Conservation (phyloP, 2,329 filamentous ascomycete species). For the Fragosphaeria purpurea region DNA sequence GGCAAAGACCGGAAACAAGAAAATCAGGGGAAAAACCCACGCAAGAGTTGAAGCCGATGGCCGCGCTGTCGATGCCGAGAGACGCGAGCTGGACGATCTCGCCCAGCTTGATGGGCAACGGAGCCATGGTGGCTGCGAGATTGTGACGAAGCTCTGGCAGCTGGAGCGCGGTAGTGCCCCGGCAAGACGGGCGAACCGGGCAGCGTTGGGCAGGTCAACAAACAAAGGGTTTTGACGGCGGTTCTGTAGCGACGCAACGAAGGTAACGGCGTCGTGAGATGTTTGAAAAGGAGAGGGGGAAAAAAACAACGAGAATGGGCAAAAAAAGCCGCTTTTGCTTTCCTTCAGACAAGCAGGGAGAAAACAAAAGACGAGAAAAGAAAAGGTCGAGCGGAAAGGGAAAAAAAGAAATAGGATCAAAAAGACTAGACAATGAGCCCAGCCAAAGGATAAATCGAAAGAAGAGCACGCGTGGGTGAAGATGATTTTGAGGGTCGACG, state of each 20-base stretch:
- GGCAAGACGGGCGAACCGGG: neutral
- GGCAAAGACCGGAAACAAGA: too few species aligned
- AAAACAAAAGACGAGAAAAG: neutral
- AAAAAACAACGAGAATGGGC: neutral
- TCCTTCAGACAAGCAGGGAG: neutral
- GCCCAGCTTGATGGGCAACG: constrained; percentile 30
- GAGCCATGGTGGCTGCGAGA: constrained; percentile 22
- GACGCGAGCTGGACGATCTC: constrained; percentile 31
- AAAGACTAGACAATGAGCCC: constrained; percentile 1
- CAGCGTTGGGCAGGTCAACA: neutral
- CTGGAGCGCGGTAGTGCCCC: constrained; percentile 4
- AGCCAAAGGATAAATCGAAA: constrained; percentile 6
- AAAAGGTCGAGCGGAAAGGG: neutral
- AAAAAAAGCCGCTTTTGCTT: too few species aligned
- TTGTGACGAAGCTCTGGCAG: neutral
- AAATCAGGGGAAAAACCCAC: constrained; percentile 38
- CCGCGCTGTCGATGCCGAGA: constrained; percentile 25
- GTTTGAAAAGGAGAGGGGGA: neutral
- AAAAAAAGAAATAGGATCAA: constrained; percentile 6
- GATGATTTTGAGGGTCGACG: constrained; percentile 4
- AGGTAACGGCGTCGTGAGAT: neutral
- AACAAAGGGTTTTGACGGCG: neutral
- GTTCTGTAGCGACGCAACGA: neutral
- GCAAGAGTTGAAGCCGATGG: constrained; percentile 80
- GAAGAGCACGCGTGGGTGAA: neutral